phyloP scores from a whole-genome alignment of 192 early-diverging fungal species.

The Kickxella alabastrina region DNA sequence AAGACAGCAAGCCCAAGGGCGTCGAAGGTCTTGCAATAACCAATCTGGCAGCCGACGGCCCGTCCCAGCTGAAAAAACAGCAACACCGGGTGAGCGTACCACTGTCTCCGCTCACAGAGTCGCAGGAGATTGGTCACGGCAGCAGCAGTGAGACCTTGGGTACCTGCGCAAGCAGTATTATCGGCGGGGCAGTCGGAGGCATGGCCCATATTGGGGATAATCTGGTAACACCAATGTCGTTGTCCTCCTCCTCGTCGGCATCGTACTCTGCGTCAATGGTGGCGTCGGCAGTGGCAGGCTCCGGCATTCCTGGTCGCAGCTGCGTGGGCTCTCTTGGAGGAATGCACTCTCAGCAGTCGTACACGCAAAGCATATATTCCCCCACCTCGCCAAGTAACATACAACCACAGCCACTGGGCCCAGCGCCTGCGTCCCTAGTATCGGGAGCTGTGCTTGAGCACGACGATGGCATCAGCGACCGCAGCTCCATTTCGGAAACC shows the following conservation, averaged over 20 bases:
- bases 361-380: slow-evolving; percentile 10
- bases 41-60: background rate
- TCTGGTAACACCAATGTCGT: background rate
- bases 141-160: background rate
- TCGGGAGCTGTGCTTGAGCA: slow-evolving; percentile 17
- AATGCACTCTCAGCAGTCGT: slow-evolving; percentile 11
- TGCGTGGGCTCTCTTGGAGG: slow-evolving; percentile 37
- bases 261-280: background rate
- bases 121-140: slow-evolving; percentile 24
- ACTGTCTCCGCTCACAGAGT: slow-evolving; percentile 40
- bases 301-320: slow-evolving; percentile 3
- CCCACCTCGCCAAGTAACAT: slow-evolving; percentile 1
- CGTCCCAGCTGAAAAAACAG: slow-evolving; percentile 1
- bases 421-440: slow-evolving; percentile 19
- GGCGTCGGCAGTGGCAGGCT: background rate
- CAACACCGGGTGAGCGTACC: slow-evolving; percentile 5
- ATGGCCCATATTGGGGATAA: slow-evolving; percentile 1
- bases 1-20: slow-evolving; percentile 3
- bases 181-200: slow-evolving; percentile 10
- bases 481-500: slow-evolving; percentile 46
- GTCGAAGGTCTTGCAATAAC: slow-evolving; percentile 28
- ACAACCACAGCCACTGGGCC: background rate
- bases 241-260: background rate
- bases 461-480: slow-evolving; percentile 43
- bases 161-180: slow-evolving; percentile 27